Conservation (phyloP, 73 alveolate genomes). For the Tetrahymena borealis region DNA sequence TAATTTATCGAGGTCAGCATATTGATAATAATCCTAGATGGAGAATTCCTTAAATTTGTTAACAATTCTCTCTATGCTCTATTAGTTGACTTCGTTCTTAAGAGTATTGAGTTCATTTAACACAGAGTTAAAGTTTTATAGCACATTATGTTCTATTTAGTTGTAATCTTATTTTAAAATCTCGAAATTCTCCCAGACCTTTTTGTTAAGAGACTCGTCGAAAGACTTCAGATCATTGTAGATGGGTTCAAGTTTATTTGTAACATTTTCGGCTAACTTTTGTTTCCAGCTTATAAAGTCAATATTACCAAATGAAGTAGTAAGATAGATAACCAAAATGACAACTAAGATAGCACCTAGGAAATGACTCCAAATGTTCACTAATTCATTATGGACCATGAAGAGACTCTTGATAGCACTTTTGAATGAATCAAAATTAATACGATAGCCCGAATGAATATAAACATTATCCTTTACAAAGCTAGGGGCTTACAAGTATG, state of each 20-base stretch:
- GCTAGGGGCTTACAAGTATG: conserved; percentile 53
- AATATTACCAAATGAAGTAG: background rate
- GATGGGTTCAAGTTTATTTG: background rate
- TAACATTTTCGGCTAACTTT: background rate
- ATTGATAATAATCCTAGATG: background rate
- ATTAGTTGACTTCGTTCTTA: background rate
- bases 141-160: background rate
- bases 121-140: background rate
- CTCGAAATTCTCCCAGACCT: background rate
- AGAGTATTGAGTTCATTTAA: background rate
- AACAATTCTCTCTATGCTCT: background rate
- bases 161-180: background rate
- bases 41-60: background rate
- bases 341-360: conserved; percentile 55
- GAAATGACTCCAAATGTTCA: conserved; percentile 87
- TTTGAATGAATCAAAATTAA: conserved; percentile 61
- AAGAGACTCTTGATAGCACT: conserved; percentile 60
- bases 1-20: background rate
- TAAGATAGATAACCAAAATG: conserved; percentile 9
- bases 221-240: background rate
- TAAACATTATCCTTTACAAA: conserved; percentile 67
- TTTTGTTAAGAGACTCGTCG: background rate
- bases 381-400: conserved; percentile 78
- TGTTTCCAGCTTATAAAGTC: background rate
- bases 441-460: conserved; percentile 76